phyloP scores from a whole-genome alignment of 1,284 basidiomycete genomes.

The Ganoderma multipileum region DNA sequence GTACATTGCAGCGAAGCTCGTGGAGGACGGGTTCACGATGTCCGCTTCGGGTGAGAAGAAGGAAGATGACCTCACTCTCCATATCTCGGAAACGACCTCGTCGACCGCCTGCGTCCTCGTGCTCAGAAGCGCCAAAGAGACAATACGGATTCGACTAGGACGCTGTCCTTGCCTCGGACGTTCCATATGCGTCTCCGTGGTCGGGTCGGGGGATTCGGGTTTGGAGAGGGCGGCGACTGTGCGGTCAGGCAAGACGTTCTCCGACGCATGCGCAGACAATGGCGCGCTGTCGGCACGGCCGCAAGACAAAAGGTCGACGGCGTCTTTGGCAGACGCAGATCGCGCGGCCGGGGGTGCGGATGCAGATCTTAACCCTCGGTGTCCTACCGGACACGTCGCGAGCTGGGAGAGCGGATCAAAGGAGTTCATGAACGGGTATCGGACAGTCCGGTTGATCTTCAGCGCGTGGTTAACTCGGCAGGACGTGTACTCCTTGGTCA shows the following conservation, averaged over 20 bases:
- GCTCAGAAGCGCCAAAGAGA: slow-evolving; percentile 15
- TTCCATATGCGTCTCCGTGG: slow-evolving; percentile 22
- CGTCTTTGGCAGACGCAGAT: background rate
- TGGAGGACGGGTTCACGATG: slow-evolving; percentile 10
- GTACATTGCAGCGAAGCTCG: slow-evolving; percentile 11
- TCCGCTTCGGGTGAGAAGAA: background rate
- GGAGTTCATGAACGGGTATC: slow-evolving; percentile 13
- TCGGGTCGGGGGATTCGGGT: slow-evolving; percentile 3
- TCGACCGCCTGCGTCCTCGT: slow-evolving; percentile 8
- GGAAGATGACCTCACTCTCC: slow-evolving; percentile 11
- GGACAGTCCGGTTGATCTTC: slow-evolving; percentile 18
- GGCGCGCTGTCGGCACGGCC: background rate
- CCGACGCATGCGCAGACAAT: slow-evolving; percentile 1
- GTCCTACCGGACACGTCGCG: slow-evolving; percentile 25
- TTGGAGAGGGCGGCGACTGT: slow-evolving; percentile 5
- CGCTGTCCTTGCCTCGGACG: slow-evolving; percentile 23
- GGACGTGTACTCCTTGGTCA: slow-evolving; percentile 20
- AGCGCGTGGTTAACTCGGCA: slow-evolving; percentile 20
- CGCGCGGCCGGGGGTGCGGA: background rate
- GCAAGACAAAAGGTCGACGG: background rate
- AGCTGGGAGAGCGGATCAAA: slow-evolving; percentile 22
- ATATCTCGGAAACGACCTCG: slow-evolving; percentile 14
- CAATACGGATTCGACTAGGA: slow-evolving; percentile 20
- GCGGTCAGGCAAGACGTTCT: slow-evolving; percentile 7
- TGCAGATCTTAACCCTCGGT: slow-evolving; percentile 7